Percentiles rank a stretch among this genome's conserved stretches.
These are phyloP conservation scores for Solanum lignicaule DNA, from an alignment of 257 asterid genomes.

Conservation along the genomic window DNA sequence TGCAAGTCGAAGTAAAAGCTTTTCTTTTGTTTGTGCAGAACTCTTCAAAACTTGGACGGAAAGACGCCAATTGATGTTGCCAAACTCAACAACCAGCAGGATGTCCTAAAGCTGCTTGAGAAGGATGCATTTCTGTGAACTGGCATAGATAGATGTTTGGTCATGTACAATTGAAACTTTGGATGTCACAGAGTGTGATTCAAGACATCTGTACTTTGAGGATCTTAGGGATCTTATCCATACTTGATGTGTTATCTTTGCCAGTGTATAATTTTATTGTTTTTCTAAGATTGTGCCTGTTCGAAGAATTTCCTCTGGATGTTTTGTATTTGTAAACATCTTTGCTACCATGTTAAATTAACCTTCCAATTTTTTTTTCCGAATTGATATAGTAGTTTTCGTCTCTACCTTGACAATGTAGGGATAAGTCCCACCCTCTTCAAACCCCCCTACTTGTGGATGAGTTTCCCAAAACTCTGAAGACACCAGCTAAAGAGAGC, in stretches of 20 bases:
- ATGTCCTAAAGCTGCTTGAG: slow-evolving; percentile 81
- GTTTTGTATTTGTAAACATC: slow-evolving; percentile 4
- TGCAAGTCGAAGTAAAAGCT: background rate
- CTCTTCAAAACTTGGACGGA: slow-evolving; percentile 93
- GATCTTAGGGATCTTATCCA: background rate
- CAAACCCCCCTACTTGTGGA: background rate
- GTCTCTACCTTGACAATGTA: background rate
- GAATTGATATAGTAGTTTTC: background rate
- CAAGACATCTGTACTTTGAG: background rate
- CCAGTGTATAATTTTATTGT: slow-evolving; percentile 23
- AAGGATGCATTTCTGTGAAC: slow-evolving; percentile 83
- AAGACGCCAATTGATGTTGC: slow-evolving; percentile 97
- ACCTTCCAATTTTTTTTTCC: background rate
- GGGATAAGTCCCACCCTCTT: background rate
- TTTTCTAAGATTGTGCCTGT: background rate
- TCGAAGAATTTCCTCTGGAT: background rate
- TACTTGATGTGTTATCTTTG: slow-evolving; percentile 11
- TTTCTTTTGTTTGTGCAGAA: slow-evolving; percentile 33
- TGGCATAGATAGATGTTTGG: background rate
- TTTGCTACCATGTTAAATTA: background rate
- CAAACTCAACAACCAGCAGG: slow-evolving; percentile 77
- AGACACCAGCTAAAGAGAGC: background rate
- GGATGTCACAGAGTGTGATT: slow-evolving; percentile 14
- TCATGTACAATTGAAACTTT: slow-evolving; percentile 10
- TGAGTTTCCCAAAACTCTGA: background rate